A percentile compares a stretch with the other conserved stretches of the same genome.
Conservation (phyloP, 306 rosid genomes). For the Rosa multiflora region DNA sequence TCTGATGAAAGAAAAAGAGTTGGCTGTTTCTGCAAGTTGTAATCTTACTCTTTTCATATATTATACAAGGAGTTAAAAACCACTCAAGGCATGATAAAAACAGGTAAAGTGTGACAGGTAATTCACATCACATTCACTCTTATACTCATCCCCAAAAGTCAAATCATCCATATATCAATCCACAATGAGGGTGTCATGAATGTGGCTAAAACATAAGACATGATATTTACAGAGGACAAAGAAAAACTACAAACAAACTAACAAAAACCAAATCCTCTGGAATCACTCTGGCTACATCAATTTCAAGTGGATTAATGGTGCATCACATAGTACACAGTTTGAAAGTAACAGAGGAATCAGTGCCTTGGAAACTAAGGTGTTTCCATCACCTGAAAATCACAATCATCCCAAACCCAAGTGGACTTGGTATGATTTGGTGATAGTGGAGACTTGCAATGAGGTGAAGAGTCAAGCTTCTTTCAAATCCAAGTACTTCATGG, state of each 20-base stretch:
- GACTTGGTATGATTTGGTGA: background rate
- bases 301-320: background rate
- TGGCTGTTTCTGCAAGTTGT: no score
- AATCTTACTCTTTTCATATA: no score
- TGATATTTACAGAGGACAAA: background rate
- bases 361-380: background rate
- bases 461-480: background rate
- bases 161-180: no score
- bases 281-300: background rate
- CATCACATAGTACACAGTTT: background rate
- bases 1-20: no score
- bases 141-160: no score
- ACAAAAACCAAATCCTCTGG: background rate
- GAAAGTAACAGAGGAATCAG: background rate
- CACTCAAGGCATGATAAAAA: no score
- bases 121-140: no score
- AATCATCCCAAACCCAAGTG: slow-evolving; percentile 3
- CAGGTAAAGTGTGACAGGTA: no score
- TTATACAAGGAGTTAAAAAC: no score
- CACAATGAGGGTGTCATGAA: no score
- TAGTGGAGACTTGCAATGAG: background rate
- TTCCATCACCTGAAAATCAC: background rate
- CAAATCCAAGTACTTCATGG: background rate
- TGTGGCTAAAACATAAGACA: no score
- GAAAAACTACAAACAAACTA: background rate